Evolutionary conservation across 371 early-diverging fungal genomes (phyloP).

Genomic region (Mucor plumbeus): DNA sequence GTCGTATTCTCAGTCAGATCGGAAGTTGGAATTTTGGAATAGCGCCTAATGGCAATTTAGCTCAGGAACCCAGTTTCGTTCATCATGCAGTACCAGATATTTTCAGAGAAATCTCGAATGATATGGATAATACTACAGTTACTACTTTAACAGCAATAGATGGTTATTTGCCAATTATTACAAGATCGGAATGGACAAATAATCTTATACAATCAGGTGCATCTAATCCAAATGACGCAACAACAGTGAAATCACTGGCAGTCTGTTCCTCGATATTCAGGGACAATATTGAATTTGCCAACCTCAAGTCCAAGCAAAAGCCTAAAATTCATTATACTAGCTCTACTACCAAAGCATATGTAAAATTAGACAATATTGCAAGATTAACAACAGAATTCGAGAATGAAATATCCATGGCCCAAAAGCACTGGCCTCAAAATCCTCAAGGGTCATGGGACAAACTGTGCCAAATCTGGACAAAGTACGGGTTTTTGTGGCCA

Average conservation of each 20-base stretch:
- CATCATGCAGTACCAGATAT: slow-evolving; percentile 20
- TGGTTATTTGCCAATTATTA: neutral
- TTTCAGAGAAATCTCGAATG: neutral
- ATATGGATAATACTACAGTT: neutral
- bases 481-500: slow-evolving; percentile 25
- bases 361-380: slow-evolving; percentile 10
- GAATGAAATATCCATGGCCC: slow-evolving; percentile 11
- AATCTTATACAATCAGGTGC: slow-evolving; percentile 15
- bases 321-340: neutral
- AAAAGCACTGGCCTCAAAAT: slow-evolving; percentile 19
- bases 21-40: slow-evolving; percentile 19
- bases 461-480: slow-evolving; percentile 18
- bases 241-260: slow-evolving; percentile 11
- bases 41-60: slow-evolving; percentile 14
- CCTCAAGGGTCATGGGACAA: slow-evolving; percentile 21
- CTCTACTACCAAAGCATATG: neutral
- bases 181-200: slow-evolving; percentile 17
- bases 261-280: slow-evolving; percentile 11
- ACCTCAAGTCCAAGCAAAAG: neutral
- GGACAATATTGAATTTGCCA: neutral
- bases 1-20: slow-evolving; percentile 8
- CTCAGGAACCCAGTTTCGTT: slow-evolving; percentile 15
- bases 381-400: slow-evolving; percentile 17
- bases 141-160: neutral
- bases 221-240: slow-evolving; percentile 7